Conservation (phyloP, 164 flowering plant genomes). For the Piper longum region DNA sequence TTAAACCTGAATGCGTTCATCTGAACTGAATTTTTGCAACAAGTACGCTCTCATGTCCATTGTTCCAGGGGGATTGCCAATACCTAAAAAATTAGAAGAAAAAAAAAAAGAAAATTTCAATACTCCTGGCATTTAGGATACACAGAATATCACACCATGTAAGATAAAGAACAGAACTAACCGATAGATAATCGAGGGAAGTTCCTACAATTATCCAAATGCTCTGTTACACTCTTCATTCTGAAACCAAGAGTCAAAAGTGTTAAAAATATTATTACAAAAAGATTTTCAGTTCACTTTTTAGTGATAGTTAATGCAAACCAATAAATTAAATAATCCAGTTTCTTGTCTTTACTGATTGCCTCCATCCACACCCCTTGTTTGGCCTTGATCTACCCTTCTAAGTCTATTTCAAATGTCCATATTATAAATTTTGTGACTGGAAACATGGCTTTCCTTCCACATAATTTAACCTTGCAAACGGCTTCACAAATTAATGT, state of each 20-base stretch:
- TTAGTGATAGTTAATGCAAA: too few species aligned
- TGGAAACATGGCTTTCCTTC: too few species aligned
- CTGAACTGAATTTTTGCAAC: constrained; percentile 72
- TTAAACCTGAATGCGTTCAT: constrained; percentile 64
- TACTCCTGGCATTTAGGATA: not conserved
- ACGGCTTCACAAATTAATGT: too few species aligned
- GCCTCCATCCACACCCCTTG: not conserved
- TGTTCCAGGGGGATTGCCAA: constrained; percentile 89
- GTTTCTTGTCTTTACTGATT: too few species aligned
- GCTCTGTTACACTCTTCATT: constrained; percentile 72
- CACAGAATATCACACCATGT: not conserved
- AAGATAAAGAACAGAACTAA: constrained; percentile 15
- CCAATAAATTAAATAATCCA: too few species aligned
- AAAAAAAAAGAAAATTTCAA: not conserved
- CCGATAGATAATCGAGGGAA: constrained; percentile 92
- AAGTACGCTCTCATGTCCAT: constrained; percentile 95
- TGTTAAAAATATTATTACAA: not conserved
- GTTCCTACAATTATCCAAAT: constrained; percentile 61
- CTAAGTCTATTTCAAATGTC: not conserved
- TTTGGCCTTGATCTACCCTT: not conserved
- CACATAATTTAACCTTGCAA: too few species aligned
- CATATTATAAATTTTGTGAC: too few species aligned
- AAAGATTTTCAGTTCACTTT: too few species aligned
- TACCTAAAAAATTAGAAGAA: constrained; percentile 29
- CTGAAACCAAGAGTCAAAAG: constrained; percentile 26